phyloP scores from a whole-genome alignment of 2,329 filamentous ascomycete genomes.

The Epichloe baconii region DNA sequence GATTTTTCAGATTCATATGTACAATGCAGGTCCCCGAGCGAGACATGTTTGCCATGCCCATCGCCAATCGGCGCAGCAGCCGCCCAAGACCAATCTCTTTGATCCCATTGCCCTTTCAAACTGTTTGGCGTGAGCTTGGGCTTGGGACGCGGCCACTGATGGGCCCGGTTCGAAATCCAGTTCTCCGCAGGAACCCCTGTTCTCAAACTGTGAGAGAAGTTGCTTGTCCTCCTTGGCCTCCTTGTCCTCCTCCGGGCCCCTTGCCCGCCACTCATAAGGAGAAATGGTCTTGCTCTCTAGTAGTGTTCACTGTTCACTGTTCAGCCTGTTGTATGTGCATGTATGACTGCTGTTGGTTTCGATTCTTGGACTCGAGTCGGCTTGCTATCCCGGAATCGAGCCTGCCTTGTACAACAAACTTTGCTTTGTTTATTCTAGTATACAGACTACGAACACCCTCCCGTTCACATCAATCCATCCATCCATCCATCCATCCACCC shows the following conservation, averaged over 20 bases:
- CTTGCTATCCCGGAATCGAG: not conserved
- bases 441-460: too few relatives aligned
- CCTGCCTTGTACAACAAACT: not conserved
- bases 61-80: slow-evolving; percentile 3
- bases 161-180: not conserved
- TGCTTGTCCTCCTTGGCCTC: not conserved
- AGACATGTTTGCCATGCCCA: not conserved
- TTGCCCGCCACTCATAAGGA: slow-evolving; percentile 3
- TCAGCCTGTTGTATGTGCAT: too few relatives aligned
- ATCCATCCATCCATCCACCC: too few relatives aligned
- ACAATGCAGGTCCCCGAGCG: too few relatives aligned
- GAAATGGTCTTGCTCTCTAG: not conserved
- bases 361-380: not conserved
- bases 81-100: slow-evolving; percentile 1
- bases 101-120: too few relatives aligned
- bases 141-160: slow-evolving; percentile 1
- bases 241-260: not conserved
- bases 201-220: not conserved
- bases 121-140: too few relatives aligned
- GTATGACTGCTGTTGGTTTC: not conserved
- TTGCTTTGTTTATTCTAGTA: too few relatives aligned
- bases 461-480: too few relatives aligned
- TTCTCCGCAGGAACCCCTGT: slow-evolving; percentile 5
- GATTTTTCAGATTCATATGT: too few relatives aligned
- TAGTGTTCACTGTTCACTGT: too few relatives aligned